Percentiles rank a stretch among this genome's conserved stretches.
phyloP scores from a whole-genome alignment of 805 yeast species.

The Spencermartinsiella europaea region DNA sequence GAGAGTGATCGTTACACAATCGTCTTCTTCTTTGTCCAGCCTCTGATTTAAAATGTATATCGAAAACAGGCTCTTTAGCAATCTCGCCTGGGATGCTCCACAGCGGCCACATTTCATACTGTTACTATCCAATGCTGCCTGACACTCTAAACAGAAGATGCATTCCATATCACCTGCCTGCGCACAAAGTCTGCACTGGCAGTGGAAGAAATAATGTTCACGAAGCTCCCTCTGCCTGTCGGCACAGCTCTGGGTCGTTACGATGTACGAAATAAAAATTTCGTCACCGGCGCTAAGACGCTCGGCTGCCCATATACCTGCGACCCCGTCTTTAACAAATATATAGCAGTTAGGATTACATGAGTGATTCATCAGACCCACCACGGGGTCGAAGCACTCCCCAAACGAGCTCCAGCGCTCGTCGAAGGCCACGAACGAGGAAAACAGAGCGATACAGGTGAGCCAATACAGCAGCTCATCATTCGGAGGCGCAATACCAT shows the following conservation, averaged over 20 bases:
- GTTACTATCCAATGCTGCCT: too few relatives aligned
- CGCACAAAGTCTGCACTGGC: not conserved
- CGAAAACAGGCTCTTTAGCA: not conserved
- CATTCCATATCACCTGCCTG: not conserved
- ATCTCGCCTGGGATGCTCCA: not conserved
- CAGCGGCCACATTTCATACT: not conserved
- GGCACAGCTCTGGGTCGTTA: not conserved
- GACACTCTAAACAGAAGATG: not conserved
- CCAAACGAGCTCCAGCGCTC: not conserved
- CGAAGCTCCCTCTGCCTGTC: not conserved
- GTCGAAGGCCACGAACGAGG: not conserved
- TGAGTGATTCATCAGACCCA: slow-evolving; percentile 38
- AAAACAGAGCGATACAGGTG: not conserved
- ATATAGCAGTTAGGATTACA: slow-evolving; percentile 40
- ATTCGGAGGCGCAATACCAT: not conserved
- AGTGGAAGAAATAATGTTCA: not conserved
- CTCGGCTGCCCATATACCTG: slow-evolving; percentile 1
- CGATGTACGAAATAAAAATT: slow-evolving; percentile 1
- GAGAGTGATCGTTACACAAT: not conserved
- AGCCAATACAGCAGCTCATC: not conserved
- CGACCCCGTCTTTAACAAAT: slow-evolving; percentile 2
- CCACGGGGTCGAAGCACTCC: slow-evolving; percentile 10
- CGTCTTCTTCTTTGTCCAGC: not conserved
- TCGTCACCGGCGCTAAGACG: not conserved
- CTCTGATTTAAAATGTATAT: too few relatives aligned